These are phyloP conservation scores for Xylaria bambusicola DNA, from an alignment of 495 filamentous ascomycete species.

Conservation along the genomic window DNA sequence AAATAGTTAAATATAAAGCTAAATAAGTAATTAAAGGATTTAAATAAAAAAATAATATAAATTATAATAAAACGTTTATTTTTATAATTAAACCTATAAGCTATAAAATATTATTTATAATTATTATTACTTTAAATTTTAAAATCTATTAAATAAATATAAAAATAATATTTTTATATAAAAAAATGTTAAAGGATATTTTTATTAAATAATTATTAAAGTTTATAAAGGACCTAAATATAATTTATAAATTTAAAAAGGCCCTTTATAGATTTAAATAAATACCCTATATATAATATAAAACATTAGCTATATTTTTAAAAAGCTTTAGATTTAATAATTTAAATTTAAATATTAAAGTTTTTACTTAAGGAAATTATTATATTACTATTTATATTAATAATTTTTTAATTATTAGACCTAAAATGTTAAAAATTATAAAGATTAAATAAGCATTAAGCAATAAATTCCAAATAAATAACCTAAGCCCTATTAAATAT, in stretches of 20 bases:
- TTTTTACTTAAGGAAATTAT: not conserved
- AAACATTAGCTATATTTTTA: not conserved
- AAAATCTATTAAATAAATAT: not conserved
- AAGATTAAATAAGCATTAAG: too few relatives aligned
- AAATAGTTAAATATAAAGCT: too few relatives aligned
- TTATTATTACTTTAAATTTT: too few relatives aligned
- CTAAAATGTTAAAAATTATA: not conserved
- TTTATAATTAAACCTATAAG: too few relatives aligned
- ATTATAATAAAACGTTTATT: not conserved
- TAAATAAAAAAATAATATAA: not conserved
- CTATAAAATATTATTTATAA: too few relatives aligned
- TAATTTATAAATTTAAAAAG: too few relatives aligned
- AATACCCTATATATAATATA: not conserved
- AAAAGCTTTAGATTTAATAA: not conserved
- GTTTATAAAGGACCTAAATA: too few relatives aligned
- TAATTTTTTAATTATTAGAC: not conserved
- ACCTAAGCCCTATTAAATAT: too few relatives aligned
- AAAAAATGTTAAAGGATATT: not conserved
- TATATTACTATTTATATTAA: slow-evolving; percentile 5
- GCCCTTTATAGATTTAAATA: too few relatives aligned
- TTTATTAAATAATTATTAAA: too few relatives aligned
- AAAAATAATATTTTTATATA: not conserved
- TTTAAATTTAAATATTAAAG: not conserved
- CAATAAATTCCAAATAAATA: too few relatives aligned
- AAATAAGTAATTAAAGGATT: not conserved